Base-by-base conservation (phyloP, 352 stramenopile species). In the Phytophthora hibernalis region DNA sequence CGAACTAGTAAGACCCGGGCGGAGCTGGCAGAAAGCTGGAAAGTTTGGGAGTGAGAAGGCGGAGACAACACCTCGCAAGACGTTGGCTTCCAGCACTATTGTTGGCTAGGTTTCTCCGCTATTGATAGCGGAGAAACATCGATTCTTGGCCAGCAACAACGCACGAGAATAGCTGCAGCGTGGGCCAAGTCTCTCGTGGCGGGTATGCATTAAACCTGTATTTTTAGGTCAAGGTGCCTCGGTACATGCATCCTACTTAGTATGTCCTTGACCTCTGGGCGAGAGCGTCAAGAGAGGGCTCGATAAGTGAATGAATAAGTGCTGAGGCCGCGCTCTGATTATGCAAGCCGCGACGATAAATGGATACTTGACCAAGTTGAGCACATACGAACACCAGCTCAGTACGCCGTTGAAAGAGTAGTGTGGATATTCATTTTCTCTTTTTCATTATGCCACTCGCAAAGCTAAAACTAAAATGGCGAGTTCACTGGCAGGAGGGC, bases 391-490 rank as follows among this genome's bases (percentile, higher is more conserved):
- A 30, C 33, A 40, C 3, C 11, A n/a, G 33, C 33, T 9, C 9
- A 13, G 28, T 7, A 18, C 49, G 15, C 42, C 13, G n/a, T 28
- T 55, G 30, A 66, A 43, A 24, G 37, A 70, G n/a, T 59, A 31
- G 40, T 57, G 48, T 70, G 54, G 44, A 70, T 73, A 67, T 74
- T 75, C 43, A 64, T 61, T 70, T 65, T 70, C 50, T 70, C 48
- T 61, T 62, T 70, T 73, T 76, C 54, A 64, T 74, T 54, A 58
- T 68, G 56, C 49, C 52, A 65, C 57, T 73, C 57, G 64, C 63
- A 73, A 73, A 57, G 65, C 63, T 73, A 76, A 76, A 73, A 72
- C 54, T 68, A 74, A 73, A 69, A 62, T 66, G 58, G 64, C 54
- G 59, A 70, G 56, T 66, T 49, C 37, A 35, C 62, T 64, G 22